Base-by-base conservation (phyloP, 1,284 basidiomycete genomes). In the Austropuccinia psidii region DNA sequence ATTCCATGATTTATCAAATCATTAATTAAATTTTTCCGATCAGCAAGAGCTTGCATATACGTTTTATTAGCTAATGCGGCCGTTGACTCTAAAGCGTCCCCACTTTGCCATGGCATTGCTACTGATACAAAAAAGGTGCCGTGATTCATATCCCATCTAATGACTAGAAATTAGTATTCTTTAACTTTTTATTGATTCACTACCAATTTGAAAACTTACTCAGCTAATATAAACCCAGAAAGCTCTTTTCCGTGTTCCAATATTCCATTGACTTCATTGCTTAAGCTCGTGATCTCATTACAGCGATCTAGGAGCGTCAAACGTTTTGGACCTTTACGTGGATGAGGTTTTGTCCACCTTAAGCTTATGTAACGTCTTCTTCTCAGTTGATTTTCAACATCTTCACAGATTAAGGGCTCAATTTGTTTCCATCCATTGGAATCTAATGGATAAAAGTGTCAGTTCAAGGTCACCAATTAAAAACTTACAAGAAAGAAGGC, bases 51-150 rank as follows among this genome's bases (percentile, higher is more conserved):
- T 41, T 61, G 21, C 45, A 61, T 15, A 19, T 61, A 60, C 45
- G 54, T 61, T 15, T 72, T 61, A 43, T 72, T 43, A 11, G 68
- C 43, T 52, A 72, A 50, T 39, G 27, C 55, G 19, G 68, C 43
- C 8, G 68, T 72, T 19, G 68, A 60, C 35, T 72, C 68, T 21
- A 72, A 33, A 9, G 68, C 57, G 29, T 72, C 68, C 4, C 68
- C 57, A 52, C 68, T 72, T 61, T 72, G 68, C 68, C 68, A 72
- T 27, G 68, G 68, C 68, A 62, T 72, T 21, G 68, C 68, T 27
- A 72, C 68, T n/a, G 55, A 31, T 9, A 72, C 47, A 50, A 72
- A 72, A 37, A 72, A 61, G 6, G 57, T 62, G 4, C 68, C 68
- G 39, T 54, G 50, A 21, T 72, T 43, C 57, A 61, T 72, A 27